Evolutionary conservation across 495 filamentous ascomycete genomes (phyloP).

Genomic region (Penicillium roqueforti): DNA sequence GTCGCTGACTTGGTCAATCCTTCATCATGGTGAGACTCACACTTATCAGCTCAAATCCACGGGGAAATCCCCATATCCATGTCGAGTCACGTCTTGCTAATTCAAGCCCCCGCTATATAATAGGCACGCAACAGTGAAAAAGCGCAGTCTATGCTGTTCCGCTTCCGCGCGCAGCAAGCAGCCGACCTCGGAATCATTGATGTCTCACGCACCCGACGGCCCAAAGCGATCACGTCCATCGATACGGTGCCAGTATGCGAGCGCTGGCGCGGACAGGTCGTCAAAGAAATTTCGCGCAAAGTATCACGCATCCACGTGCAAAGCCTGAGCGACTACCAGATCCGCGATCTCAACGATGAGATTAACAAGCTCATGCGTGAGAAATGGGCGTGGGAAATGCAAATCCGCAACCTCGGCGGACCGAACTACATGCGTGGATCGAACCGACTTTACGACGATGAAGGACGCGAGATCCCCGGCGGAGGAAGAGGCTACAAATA

Average conservation of each 20-base stretch:
- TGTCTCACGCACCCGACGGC: slow-evolving; percentile 81
- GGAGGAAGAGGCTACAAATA: slow-evolving; percentile 88
- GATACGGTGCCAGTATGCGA: slow-evolving; percentile 83
- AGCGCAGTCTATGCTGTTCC: slow-evolving; percentile 99
- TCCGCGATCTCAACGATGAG: slow-evolving; percentile 97
- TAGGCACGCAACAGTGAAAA: slow-evolving; percentile 89
- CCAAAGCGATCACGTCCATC: slow-evolving; percentile 81
- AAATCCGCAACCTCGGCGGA: slow-evolving; percentile 88
- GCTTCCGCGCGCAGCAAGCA: slow-evolving; percentile 96
- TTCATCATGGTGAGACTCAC: slow-evolving; percentile 33
- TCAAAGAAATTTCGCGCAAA: slow-evolving; percentile 96
- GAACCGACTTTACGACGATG: slow-evolving; percentile 82
- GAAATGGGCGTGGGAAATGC: slow-evolving; percentile 97
- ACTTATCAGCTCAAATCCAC: neutral
- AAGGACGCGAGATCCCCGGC: slow-evolving; percentile 85
- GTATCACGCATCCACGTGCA: slow-evolving; percentile 90
- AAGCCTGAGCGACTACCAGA: slow-evolving; percentile 87
- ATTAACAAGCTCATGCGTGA: slow-evolving; percentile 99
- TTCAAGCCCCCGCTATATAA: slow-evolving; percentile 18
- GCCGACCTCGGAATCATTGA: slow-evolving; percentile 95
- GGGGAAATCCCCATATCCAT: neutral
- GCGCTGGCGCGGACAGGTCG: slow-evolving; percentile 96
- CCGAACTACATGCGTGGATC: slow-evolving; percentile 96
- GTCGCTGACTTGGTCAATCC: slow-evolving; percentile 18
- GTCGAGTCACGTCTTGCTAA: slow-evolving; percentile 21